Percentiles rank a stretch among this genome's conserved stretches.
Evolutionary conservation across 2,329 filamentous ascomycete species (phyloP).

Genomic region (Phyllosticta citribraziliensis): DNA sequence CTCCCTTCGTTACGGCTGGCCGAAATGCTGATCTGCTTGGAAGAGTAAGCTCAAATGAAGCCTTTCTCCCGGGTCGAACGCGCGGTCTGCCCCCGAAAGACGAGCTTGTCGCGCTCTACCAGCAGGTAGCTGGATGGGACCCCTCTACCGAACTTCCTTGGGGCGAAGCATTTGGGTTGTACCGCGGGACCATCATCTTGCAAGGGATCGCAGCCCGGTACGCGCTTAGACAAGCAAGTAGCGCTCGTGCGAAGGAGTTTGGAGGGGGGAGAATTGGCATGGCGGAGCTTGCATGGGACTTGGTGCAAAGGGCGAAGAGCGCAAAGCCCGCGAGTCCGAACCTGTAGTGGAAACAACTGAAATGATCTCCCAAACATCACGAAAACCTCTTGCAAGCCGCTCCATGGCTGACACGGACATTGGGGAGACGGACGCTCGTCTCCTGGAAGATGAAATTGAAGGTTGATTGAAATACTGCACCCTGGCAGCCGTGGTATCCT

Average conservation of each 20-base stretch:
- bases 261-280: conserved; percentile 59
- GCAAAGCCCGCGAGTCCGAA: conserved; percentile 30
- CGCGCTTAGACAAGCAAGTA: conserved; percentile 80
- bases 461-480: neutral
- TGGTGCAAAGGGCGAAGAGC: conserved; percentile 48
- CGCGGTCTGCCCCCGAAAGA: conserved; percentile 56
- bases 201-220: conserved; percentile 90
- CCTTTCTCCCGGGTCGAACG: conserved; percentile 53
- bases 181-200: conserved; percentile 53
- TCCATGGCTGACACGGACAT: neutral
- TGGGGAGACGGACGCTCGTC: neutral
- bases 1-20: conserved; percentile 33
- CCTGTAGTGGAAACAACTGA: neutral
- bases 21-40: neutral
- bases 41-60: conserved; percentile 28
- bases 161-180: conserved; percentile 55
- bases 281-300: conserved; percentile 68
- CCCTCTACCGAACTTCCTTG: conserved; percentile 50
- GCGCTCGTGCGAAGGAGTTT: conserved; percentile 66
- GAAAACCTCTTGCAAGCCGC: neutral
- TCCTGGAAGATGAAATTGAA: neutral
- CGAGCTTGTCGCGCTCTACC: conserved; percentile 57
- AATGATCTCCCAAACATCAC: neutral
- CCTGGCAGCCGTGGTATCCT: neutral
- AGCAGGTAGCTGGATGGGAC: conserved; percentile 60